Conservation (phyloP, 306 rosid species). For the Cicer cuneatum region DNA sequence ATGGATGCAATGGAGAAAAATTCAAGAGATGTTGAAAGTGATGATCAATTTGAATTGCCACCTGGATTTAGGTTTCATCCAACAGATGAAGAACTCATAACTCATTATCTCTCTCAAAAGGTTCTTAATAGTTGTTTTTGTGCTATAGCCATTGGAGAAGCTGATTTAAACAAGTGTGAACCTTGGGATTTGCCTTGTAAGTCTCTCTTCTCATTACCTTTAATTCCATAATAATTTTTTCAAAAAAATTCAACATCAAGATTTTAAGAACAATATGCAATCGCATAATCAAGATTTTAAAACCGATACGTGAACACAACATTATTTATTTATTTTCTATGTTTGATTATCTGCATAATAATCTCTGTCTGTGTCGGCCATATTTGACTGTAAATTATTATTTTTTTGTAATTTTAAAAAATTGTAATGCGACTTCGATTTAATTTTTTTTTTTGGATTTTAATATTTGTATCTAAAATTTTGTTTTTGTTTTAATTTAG, state of each 20-base stretch:
- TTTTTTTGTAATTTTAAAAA: not conserved
- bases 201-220: constrained; percentile 30
- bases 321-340: not conserved
- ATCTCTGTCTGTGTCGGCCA: fast-evolving
- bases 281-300: not conserved
- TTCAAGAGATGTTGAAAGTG: constrained; percentile 43
- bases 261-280: not conserved
- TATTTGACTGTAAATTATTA: not conserved
- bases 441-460: not conserved
- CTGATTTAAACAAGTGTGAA: constrained; percentile 82
- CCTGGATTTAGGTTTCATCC: constrained; percentile 96
- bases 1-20: constrained; percentile 56
- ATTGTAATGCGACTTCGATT: not conserved
- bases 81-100: constrained; percentile 84
- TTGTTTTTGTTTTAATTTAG: constrained; percentile 43
- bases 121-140: constrained; percentile 61
- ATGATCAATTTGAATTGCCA: constrained; percentile 65
- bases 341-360: not conserved
- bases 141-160: constrained; percentile 74
- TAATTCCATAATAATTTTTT: not conserved
- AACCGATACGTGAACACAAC: not conserved
- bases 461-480: not conserved
- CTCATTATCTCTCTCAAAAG: constrained; percentile 71
- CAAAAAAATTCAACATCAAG: not conserved
- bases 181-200: constrained; percentile 97